phyloP scores from a whole-genome alignment of 1,284 basidiomycete species.

The Bondarzewia mesenterica region DNA sequence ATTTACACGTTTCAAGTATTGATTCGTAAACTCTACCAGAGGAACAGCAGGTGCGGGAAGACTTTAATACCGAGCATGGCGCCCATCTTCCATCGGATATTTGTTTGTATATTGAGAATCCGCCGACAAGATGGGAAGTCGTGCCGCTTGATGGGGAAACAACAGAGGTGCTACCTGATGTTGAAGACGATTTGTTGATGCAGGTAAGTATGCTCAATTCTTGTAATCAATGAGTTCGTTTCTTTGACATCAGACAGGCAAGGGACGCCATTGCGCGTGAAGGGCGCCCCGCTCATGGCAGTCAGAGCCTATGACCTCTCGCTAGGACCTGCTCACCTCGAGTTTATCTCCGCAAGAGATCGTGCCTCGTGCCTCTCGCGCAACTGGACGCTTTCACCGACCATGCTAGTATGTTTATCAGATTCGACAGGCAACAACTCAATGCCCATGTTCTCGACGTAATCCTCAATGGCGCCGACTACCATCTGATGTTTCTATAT shows the following conservation, averaged over 20 bases:
- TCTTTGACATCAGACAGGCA: conserved; percentile 4
- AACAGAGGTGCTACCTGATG: conserved; percentile 48
- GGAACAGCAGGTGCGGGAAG: conserved; percentile 51
- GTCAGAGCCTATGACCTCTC: conserved; percentile 9
- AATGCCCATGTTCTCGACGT: background rate
- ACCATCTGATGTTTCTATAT: background rate
- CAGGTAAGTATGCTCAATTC: conserved; percentile 30
- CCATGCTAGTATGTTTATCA: too few relatives aligned
- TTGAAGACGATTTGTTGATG: conserved; percentile 48
- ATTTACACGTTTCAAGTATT: too few relatives aligned
- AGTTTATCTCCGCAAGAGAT: too few relatives aligned
- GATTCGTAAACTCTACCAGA: too few relatives aligned
- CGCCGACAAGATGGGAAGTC: conserved; percentile 63
- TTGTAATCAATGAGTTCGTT: background rate
- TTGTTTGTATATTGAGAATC: conserved; percentile 63
- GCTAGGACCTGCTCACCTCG: too few relatives aligned
- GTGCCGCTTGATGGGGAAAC: conserved; percentile 44
- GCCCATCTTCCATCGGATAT: conserved; percentile 67
- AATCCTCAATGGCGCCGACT: background rate
- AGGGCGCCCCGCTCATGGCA: conserved; percentile 7
- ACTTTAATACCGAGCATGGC: conserved; percentile 67
- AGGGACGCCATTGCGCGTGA: conserved; percentile 10
- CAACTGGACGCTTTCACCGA: too few relatives aligned
- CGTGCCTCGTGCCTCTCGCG: too few relatives aligned
- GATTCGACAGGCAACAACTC: too few relatives aligned